Conservation (phyloP, 495 filamentous ascomycete genomes). For the Poronia punctata region DNA sequence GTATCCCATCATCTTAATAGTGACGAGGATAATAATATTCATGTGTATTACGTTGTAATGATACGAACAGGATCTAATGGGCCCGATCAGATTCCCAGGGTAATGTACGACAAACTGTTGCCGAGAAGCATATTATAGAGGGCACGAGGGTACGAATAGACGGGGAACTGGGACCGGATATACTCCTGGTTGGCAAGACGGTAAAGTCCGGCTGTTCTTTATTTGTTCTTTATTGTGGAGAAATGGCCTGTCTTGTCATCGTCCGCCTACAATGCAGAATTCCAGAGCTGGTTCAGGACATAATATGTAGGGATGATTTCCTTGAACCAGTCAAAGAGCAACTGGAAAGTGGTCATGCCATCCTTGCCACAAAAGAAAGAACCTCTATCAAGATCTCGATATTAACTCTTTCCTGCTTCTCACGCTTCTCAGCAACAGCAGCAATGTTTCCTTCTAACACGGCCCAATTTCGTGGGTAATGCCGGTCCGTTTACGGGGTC, state of each 20-base stretch:
- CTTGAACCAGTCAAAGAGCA: constrained; percentile 1
- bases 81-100: not conserved
- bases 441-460: constrained; percentile 6
- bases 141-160: constrained; percentile 1
- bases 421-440: not conserved
- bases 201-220: constrained; percentile 2
- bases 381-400: constrained; percentile 4
- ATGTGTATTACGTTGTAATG: constrained; percentile 8
- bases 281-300: constrained; percentile 2
- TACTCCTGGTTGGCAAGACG: constrained; percentile 4
- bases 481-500: constrained; percentile 4
- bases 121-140: not conserved
- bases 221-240: constrained; percentile 1
- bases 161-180: constrained; percentile 6
- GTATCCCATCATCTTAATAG: too few relatives aligned
- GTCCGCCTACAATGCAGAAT: constrained; percentile 14
- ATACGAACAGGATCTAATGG: constrained; percentile 1
- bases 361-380: constrained; percentile 1
- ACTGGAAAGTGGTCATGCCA: constrained; percentile 1
- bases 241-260: constrained; percentile 9
- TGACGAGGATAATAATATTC: constrained; percentile 2
- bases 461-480: constrained; percentile 7
- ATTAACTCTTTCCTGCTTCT: not conserved
- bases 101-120: constrained; percentile 5
- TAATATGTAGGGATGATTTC: constrained; percentile 6